phyloP scores from a whole-genome alignment of 768 basidiomycete species.

The Suillus fuscotomentosus region DNA sequence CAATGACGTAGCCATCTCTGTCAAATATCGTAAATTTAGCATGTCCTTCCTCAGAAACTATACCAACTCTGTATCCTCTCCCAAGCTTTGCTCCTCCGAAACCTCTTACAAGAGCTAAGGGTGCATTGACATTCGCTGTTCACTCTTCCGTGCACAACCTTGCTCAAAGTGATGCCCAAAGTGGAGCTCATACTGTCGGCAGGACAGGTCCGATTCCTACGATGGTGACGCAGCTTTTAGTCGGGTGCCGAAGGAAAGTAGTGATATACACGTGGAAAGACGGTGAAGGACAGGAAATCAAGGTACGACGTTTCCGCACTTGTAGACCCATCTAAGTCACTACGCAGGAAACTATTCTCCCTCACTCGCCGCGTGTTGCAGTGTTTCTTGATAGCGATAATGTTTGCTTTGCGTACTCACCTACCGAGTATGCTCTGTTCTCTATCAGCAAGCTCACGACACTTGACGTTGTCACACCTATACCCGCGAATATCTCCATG shows the following conservation, averaged over 20 bases:
- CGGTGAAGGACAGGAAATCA: slow-evolving; percentile 70
- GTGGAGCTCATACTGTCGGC: slow-evolving; percentile 12
- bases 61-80: slow-evolving; percentile 72
- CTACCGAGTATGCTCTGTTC: slow-evolving; percentile 64
- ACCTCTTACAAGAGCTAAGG: slow-evolving; percentile 71
- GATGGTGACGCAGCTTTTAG: slow-evolving; percentile 71
- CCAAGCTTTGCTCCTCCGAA: slow-evolving; percentile 72
- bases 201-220: slow-evolving; percentile 54
- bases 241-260: slow-evolving; percentile 84
- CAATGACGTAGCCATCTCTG: background rate
- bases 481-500: slow-evolving; percentile 45
- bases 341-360: slow-evolving; percentile 70
- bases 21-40: background rate
- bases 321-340: slow-evolving; percentile 1
- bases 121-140: slow-evolving; percentile 80
- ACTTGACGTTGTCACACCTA: slow-evolving; percentile 53
- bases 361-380: slow-evolving; percentile 88
- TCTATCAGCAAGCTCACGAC: slow-evolving; percentile 57
- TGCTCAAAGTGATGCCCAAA: slow-evolving; percentile 23
- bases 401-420: slow-evolving; percentile 78
- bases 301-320: slow-evolving; percentile 41
- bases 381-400: slow-evolving; percentile 64
- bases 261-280: slow-evolving; percentile 87
- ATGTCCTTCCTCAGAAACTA: slow-evolving; percentile 50
- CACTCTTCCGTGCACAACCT: slow-evolving; percentile 58